Conservation (phyloP, 345 rosid genomes). For the Sonneratia alba region DNA sequence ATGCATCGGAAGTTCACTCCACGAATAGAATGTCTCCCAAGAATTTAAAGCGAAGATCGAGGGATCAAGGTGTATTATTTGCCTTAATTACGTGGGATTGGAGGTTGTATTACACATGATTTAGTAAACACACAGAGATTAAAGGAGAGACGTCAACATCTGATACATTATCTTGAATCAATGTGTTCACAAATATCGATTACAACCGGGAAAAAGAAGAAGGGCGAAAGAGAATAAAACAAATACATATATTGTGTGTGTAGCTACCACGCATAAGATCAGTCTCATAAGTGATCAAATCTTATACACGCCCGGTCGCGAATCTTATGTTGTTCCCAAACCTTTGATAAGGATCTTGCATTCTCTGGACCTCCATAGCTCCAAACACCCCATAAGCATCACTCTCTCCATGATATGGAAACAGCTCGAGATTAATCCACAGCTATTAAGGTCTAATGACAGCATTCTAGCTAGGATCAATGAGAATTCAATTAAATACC, state of each 20-base stretch:
- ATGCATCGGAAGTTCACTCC: too few relatives aligned
- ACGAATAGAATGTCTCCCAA: too few relatives aligned
- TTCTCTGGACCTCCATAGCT: conserved; percentile 31
- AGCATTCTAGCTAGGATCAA: too few relatives aligned
- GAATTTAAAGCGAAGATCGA: too few relatives aligned
- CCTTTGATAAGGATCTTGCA: conserved; percentile 27
- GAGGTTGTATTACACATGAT: too few relatives aligned
- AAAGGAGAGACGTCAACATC: too few relatives aligned
- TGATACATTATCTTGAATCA: neutral
- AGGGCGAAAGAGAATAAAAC: neutral
- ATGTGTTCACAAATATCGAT: neutral
- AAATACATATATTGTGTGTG: neutral
- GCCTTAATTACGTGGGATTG: too few relatives aligned
- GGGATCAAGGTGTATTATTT: too few relatives aligned
- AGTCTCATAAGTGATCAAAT: neutral
- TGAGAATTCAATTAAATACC: conserved; percentile 15
- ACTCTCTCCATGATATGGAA: conserved; percentile 13
- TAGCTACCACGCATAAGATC: neutral
- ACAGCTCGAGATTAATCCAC: neutral
- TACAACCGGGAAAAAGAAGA: neutral
- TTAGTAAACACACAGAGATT: too few relatives aligned
- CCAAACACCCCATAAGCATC: conserved; percentile 45
- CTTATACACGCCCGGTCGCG: neutral
- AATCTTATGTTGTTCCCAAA: conserved; percentile 19
- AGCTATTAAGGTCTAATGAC: too few relatives aligned